These are phyloP conservation scores for Rosellinia necatrix DNA, from an alignment of 2,329 filamentous ascomycete species.

Conservation along the genomic window DNA sequence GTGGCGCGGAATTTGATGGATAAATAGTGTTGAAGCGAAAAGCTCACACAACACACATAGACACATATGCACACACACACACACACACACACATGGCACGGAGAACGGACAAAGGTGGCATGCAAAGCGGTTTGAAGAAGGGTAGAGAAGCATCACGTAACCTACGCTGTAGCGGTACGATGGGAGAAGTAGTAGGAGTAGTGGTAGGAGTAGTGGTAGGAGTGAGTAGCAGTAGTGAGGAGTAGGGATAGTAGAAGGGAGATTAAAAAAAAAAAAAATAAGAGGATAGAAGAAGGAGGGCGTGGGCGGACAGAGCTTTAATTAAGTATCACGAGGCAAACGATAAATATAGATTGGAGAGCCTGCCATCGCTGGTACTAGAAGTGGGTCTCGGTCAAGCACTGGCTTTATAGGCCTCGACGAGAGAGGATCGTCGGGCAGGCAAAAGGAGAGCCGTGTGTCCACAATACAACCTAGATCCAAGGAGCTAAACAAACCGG, in stretches of 20 bases:
- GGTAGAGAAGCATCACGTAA: background rate
- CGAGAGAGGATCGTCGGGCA: slow-evolving; percentile 8
- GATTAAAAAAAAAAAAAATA: background rate
- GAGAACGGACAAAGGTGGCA: background rate
- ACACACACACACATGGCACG: too few species aligned
- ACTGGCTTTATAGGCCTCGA: slow-evolving; percentile 22
- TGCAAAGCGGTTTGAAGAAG: background rate
- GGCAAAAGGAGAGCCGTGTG: slow-evolving; percentile 7
- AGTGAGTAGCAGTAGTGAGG: too few species aligned
- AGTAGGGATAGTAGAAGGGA: background rate
- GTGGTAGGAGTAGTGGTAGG: too few species aligned
- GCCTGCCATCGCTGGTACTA: slow-evolving; percentile 5
- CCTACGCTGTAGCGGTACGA: background rate
- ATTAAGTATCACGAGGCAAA: slow-evolving; percentile 3
- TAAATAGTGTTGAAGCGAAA: too few species aligned
- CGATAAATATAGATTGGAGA: slow-evolving; percentile 17
- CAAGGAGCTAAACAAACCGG: background rate
- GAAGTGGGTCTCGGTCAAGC: slow-evolving; percentile 29
- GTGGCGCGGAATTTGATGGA: too few species aligned
- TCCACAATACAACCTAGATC: slow-evolving; percentile 25
- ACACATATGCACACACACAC: too few species aligned
- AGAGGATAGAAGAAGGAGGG: background rate
- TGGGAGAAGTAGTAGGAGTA: too few species aligned
- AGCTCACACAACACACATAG: too few species aligned
- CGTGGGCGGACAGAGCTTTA: background rate